Base-by-base conservation (phyloP, 148 eudicot species). In the Rhododendron henanense region DNA sequence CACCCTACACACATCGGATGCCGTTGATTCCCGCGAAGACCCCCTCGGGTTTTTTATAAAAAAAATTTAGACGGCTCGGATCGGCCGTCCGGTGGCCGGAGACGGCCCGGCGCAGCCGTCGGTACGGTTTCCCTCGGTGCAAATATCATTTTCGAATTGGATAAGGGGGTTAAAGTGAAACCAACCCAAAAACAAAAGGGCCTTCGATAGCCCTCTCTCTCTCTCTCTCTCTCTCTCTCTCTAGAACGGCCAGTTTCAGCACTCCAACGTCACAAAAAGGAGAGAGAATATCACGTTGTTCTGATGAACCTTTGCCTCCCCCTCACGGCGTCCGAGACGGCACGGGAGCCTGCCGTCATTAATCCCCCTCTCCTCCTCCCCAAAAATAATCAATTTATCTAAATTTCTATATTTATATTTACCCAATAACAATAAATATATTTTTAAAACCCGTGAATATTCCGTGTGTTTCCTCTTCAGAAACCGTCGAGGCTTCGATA, bases 271-370 rank as follows among this genome's bases (percentile, higher is more conserved):
- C 35, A 11, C 37, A n/a, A 71, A 79, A 23, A 25, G 28, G 59
- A 23, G 82, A 81, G 82, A 83, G 45, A 45, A 87, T 86, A 84
- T 90, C 92, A 91, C 91, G 91, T 84, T 79, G 69, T 89, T 89
- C 74, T 45, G 85, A 81, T 91, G 91, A 86, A 61, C 90, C 81
- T 39, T 77, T 81, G 57, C 83, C 85, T 77, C 85, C 79, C 37
- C 55, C 69, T 87, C 92, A 91, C 92, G 85, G 87, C 84, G 83
- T 53, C 84, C 92, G 82, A 91, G 87, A 89, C 83, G 79, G 90
- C 92, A 89, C 91, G 88, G 83, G 89, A 73, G 35, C 82, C 89
- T 81, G 83, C 87, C 87, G 83, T 76, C 88, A 83, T 57, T 44
- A 31, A 41, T 9, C 47, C 50, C 83, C 33, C 35, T 5, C 77